These are phyloP conservation scores for Chernovozyma sophiae-reginae DNA, from an alignment of 1,139 yeast genomes.

Conservation along the genomic window DNA sequence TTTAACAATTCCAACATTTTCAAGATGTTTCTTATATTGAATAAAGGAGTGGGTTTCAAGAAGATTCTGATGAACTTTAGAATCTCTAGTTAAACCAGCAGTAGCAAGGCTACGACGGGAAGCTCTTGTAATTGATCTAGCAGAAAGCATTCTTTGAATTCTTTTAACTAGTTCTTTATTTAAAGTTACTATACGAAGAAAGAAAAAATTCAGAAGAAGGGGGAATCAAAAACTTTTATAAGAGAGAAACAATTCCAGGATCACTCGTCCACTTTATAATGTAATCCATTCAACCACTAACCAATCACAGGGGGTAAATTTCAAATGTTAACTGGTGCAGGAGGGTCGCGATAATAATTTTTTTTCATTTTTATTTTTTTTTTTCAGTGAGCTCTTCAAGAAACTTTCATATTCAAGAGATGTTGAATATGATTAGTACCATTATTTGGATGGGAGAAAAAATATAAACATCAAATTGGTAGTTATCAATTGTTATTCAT, in stretches of 20 bases:
- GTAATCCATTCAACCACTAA: background rate
- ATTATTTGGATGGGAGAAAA: no score
- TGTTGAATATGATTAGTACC: no score
- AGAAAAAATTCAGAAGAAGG: conserved; percentile 3
- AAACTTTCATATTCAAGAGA: no score
- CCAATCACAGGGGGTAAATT: conserved; percentile 5
- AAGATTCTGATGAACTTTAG: conserved; percentile 88
- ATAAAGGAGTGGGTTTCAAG: conserved; percentile 83
- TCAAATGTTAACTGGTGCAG: conserved; percentile 1
- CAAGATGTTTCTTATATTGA: conserved; percentile 73
- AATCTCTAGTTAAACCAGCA: conserved; percentile 74
- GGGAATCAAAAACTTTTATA: background rate
- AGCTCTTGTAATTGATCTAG: conserved; percentile 28
- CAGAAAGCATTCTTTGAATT: conserved; percentile 33
- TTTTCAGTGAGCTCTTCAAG: no score
- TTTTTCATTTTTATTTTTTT: background rate
- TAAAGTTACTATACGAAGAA: conserved; percentile 6
- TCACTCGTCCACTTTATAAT: conserved; percentile 1
- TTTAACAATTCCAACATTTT: conserved; percentile 83
- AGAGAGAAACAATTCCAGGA: conserved; percentile 2
- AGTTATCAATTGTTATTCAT: no score
- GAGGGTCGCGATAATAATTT: background rate
- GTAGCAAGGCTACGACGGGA: conserved; percentile 73
- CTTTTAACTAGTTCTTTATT: background rate
- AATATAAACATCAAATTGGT: no score